Percentiles rank a stretch among this genome's conserved stretches.
phyloP scores from a whole-genome alignment of 2,329 filamentous ascomycete genomes.

The Epichloe brachyelytri region DNA sequence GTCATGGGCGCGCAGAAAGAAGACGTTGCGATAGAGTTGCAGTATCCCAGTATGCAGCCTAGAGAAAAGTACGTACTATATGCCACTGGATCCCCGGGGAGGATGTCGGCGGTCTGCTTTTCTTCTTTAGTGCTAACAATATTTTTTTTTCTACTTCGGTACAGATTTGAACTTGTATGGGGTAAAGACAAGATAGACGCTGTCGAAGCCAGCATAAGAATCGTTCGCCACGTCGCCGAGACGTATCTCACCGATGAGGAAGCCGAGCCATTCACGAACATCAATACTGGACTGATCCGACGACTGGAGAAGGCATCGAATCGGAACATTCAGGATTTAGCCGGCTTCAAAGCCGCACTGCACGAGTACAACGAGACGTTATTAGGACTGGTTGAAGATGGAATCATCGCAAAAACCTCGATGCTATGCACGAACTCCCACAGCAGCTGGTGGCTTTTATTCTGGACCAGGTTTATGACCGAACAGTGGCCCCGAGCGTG shows the following conservation, averaged over 20 bases:
- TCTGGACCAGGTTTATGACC: constrained; percentile 76
- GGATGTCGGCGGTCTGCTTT: too few relatives aligned
- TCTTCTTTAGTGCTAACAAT: not conserved
- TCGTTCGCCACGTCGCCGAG: constrained; percentile 56
- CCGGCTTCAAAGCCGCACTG: constrained; percentile 61
- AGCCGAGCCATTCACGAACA: constrained; percentile 54
- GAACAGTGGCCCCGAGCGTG: constrained; percentile 81
- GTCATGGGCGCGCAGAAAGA: constrained; percentile 36
- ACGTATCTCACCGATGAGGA: constrained; percentile 67
- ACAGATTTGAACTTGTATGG: constrained; percentile 50
- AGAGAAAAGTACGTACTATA: constrained; percentile 46
- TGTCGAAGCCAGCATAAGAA: constrained; percentile 57
- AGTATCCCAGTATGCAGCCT: constrained; percentile 67
- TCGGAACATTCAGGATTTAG: constrained; percentile 48
- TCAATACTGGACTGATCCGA: constrained; percentile 61
- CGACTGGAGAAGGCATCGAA: constrained; percentile 63
- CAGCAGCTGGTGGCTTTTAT: constrained; percentile 67
- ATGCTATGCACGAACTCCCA: constrained; percentile 54
- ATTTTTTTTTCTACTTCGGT: constrained; percentile 5
- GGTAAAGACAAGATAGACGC: constrained; percentile 71
- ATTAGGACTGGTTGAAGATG: constrained; percentile 50
- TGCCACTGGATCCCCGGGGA: too few relatives aligned
- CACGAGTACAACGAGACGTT: constrained; percentile 66
- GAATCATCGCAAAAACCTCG: constrained; percentile 60
- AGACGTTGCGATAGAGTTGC: constrained; percentile 52